These are phyloP conservation scores for Saccharomycopsis oosterbeekiorum DNA, from an alignment of 805 yeast species.

Conservation along the genomic window DNA sequence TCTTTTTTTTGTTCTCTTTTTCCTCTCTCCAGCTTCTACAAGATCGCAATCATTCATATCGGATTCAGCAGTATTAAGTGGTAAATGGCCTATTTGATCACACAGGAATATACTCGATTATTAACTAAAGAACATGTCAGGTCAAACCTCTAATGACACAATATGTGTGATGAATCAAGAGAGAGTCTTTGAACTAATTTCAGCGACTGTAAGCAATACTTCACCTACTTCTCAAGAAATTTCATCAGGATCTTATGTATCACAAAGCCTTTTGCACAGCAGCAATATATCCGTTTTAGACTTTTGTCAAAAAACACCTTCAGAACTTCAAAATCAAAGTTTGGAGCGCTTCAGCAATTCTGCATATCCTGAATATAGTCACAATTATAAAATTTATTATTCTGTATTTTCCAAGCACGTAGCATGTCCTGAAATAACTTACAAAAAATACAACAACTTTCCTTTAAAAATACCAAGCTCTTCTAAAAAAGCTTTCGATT, in stretches of 20 bases:
- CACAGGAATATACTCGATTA: no score
- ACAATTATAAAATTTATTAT: not conserved
- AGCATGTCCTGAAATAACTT: not conserved
- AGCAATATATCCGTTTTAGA: not conserved
- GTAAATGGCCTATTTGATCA: no score
- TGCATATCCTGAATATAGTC: not conserved
- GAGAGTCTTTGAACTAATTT: not conserved
- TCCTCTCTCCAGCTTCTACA: no score
- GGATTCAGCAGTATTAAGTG: no score
- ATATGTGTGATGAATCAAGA: not conserved
- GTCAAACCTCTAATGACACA: not conserved
- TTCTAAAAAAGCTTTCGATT: conserved; percentile 13
- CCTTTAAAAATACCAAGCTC: not conserved
- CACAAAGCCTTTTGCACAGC: not conserved
- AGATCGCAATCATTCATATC: no score
- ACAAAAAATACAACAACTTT: not conserved
- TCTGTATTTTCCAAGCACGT: not conserved
- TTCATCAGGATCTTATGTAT: not conserved
- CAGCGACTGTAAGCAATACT: not conserved
- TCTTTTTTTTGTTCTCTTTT: no score
- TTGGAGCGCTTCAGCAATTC: not conserved
- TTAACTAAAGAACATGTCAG: not conserved
- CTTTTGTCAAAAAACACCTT: not conserved
- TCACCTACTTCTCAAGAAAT: not conserved
- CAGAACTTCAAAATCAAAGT: not conserved